These are phyloP conservation scores for Thalassiosira exigua DNA, from an alignment of 352 stramenopile species.

Conservation along the genomic window DNA sequence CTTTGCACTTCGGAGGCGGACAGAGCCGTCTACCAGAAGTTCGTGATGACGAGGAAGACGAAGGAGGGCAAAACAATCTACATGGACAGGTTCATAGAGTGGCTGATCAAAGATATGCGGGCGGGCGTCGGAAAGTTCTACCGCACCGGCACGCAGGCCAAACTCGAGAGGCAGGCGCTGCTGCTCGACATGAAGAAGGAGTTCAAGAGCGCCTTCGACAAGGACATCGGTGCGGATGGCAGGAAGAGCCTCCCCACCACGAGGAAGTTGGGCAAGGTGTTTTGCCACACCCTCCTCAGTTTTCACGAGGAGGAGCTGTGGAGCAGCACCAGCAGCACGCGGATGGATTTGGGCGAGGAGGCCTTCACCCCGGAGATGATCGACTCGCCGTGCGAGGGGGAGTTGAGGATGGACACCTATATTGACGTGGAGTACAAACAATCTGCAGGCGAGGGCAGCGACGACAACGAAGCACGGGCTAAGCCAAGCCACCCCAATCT, in stretches of 20 bases:
- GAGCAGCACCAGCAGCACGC: background rate
- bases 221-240: background rate
- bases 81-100: slow-evolving; percentile 37
- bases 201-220: slow-evolving; percentile 6
- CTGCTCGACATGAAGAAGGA: slow-evolving; percentile 7
- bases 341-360: background rate
- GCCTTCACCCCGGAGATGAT: slow-evolving; percentile 18
- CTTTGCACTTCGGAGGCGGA: slow-evolving; percentile 32
- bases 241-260: background rate
- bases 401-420: slow-evolving; percentile 21
- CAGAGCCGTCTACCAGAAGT: slow-evolving; percentile 28
- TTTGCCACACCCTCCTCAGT: slow-evolving; percentile 10
- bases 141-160: background rate
- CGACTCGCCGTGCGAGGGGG: background rate
- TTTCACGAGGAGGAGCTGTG: slow-evolving; percentile 15
- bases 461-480: too few species aligned
- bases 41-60: slow-evolving; percentile 32
- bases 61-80: slow-evolving; percentile 37
- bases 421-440: slow-evolving; percentile 5
- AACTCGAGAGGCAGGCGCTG: slow-evolving; percentile 3
- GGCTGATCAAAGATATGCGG: slow-evolving; percentile 27
- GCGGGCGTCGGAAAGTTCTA: slow-evolving; percentile 27
- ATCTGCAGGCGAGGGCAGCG: too few species aligned
- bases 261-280: slow-evolving; percentile 15
- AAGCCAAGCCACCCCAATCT: background rate